These are phyloP conservation scores for Beta macrorhiza DNA, from an alignment of 179 eudicot genomes.

Conservation along the genomic window DNA sequence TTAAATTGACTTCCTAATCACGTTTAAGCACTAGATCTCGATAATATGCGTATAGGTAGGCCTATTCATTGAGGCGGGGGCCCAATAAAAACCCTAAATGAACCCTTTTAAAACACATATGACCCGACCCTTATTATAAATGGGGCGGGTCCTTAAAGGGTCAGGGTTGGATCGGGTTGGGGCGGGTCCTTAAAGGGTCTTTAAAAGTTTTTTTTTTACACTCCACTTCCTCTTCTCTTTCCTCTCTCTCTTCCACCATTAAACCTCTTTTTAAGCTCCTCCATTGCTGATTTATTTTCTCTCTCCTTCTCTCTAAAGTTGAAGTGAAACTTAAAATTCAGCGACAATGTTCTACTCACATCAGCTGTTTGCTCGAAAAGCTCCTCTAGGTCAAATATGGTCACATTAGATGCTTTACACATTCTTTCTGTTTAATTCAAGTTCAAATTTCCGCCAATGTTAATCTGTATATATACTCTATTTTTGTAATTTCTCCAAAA, in stretches of 20 bases:
- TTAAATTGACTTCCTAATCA: no score
- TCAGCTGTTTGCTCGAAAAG: constrained; percentile 86
- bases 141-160: no score
- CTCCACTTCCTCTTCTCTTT: neutral
- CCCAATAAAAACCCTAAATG: no score
- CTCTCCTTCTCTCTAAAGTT: constrained; percentile 12
- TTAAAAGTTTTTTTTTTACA: no score
- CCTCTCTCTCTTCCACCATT: neutral
- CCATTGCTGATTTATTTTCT: neutral
- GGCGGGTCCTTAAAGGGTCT: no score
- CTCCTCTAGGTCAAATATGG: constrained; percentile 90
- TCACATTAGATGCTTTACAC: neutral
- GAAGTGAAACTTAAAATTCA: neutral
- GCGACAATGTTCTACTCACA: constrained; percentile 76
- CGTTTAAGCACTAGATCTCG: no score
- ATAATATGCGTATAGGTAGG: no score
- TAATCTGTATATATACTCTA: neutral
- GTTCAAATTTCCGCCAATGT: neutral
- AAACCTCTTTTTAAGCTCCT: neutral
- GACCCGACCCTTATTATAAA: no score
- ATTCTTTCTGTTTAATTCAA: neutral
- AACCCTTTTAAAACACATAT: no score
- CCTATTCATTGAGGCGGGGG: no score
- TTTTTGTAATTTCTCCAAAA: neutral
- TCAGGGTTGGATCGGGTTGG: no score